Evolutionary conservation across 179 eudicot species (phyloP), one percentile per base, ranked within the genome.

Genomic region (Beta lomatogona): DNA sequence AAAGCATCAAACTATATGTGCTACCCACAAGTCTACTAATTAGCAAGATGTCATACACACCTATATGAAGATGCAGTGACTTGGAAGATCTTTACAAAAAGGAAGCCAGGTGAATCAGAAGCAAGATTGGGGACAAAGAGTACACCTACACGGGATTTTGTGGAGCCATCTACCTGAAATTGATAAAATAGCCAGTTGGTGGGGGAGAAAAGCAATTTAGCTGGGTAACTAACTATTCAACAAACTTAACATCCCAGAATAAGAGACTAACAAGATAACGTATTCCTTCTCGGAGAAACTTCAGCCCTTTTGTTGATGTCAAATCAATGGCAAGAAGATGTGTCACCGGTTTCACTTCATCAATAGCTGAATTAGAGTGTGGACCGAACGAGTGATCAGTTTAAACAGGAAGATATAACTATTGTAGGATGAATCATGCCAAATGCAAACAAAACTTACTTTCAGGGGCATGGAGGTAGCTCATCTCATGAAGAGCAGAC

Each of bases 271-370:
- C 99, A 90, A 97, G 92, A 85, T 97, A 97, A 60, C 63, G 95
- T 65, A 94, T 88, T 86, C 99, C 99, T 91, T 92, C 94, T 82
- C 83, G 95, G 28, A 97, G 89, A 81, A 97, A 85, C 85, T 89
- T 87, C 69, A 94, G 83, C 82, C 98, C 99, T 80, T 86, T 93
- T 81, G 78, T 88, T 79, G 97, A 94, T 9, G 89, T 87, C 70
- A 91, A 79, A 87, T 94, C 94, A 84, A 94, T 88, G 57, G 86
- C 90, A 80, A 94, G 91, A 83, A 91, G 93, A 90, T 97, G 99
- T 84, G 98, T 97, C 79, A 97, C 97, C 41, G 98, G 97, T 88
- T 97, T 97, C 88, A 94, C 5, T 65, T 93, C 98, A 86, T 97
- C 98, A 61, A 80, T 59, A 77, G 97, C 99, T 96, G 93, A 78